Base-by-base conservation (phyloP, 1,284 basidiomycete genomes). In the Marasmius fiardii region DNA sequence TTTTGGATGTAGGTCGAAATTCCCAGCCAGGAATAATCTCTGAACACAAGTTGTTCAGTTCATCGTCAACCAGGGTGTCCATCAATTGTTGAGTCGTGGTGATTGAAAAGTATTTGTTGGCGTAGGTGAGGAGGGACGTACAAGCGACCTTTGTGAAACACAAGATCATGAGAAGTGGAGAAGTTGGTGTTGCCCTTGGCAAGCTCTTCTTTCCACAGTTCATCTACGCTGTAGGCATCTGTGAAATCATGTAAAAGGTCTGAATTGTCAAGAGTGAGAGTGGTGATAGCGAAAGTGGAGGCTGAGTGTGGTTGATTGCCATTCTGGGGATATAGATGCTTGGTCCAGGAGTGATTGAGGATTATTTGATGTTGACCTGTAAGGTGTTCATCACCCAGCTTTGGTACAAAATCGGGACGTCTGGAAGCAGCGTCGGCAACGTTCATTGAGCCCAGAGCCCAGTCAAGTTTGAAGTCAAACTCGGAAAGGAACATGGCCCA, bases 371-470 rank as follows among this genome's bases (percentile, higher is more conserved):
- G 16, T 34, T 65, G 63, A 16, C 49, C 33, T 14, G 53, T 24
- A 21, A 63, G 51, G 34, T 62, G 58, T 16, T 70, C 65, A 67
- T 68, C 67, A 57, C 65, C 67, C 54, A 72, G 63, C 70, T 73
- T 59, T 71, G 72, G 68, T 14, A 63, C 48, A 52, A 66, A 70
- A 55, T 75, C 68, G 3, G 69, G 59, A 4, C 61, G 61, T 2
- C 65, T 52, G 31, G 71, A 72, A 14, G 65, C 66, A 8, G 63
- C 58, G 7, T 77, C 67, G 34, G 78, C 75, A 7, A 72, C 66
- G 34, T 68, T 69, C 20, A 65, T 21, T 2, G 44, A 24, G 11
- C 66, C 65, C 1, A 68, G 68, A 26, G 53, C 61, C 63, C 67
- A 76, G 11, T 52, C 26, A 16, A 76, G 64, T 2, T 34, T 14